phyloP scores from a whole-genome alignment of 371 early-diverging fungal genomes.

The Mortierella sp. region DNA sequence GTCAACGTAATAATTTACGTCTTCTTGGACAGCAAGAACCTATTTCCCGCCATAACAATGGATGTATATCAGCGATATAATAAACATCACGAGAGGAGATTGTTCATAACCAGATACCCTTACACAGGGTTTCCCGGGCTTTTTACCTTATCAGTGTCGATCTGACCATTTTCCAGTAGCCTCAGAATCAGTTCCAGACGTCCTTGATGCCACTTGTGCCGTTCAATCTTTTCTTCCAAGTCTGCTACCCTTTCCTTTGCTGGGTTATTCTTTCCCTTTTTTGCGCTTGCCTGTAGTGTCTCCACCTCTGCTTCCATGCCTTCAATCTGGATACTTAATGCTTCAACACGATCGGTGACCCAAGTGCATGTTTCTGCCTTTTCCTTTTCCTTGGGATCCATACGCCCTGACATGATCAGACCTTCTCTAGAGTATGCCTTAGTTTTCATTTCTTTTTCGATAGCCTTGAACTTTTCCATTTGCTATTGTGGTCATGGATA shows the following conservation, averaged over 20 bases:
- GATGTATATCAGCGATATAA: background rate
- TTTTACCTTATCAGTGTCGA: slow-evolving; percentile 82
- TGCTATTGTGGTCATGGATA: slow-evolving; percentile 65
- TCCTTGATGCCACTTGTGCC: slow-evolving; percentile 91
- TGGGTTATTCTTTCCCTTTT: slow-evolving; percentile 83
- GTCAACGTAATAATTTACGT: slow-evolving; percentile 93
- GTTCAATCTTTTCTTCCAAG: slow-evolving; percentile 81
- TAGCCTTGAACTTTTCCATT: slow-evolving; percentile 98
- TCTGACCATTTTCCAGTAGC: slow-evolving; percentile 91
- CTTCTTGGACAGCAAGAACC: slow-evolving; percentile 84
- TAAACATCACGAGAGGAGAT: background rate
- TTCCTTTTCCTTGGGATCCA: slow-evolving; percentile 95
- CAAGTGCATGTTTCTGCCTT: slow-evolving; percentile 86
- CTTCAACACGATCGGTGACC: slow-evolving; percentile 86
- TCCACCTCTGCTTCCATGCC: slow-evolving; percentile 92
- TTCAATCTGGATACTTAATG: slow-evolving; percentile 90
- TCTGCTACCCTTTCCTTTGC: slow-evolving; percentile 79
- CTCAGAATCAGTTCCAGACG: slow-evolving; percentile 92
- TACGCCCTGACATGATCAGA: slow-evolving; percentile 77
- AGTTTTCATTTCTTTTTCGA: slow-evolving; percentile 98
- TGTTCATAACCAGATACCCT: background rate
- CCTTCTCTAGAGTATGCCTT: slow-evolving; percentile 98
- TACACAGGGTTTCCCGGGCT: background rate
- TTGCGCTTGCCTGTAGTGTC: slow-evolving; percentile 76
- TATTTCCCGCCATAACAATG: slow-evolving; percentile 35